Evolutionary conservation across 2,329 filamentous ascomycete genomes (phyloP), one percentile per base, ranked within the genome.

Genomic region (Hypoxylon sp.): DNA sequence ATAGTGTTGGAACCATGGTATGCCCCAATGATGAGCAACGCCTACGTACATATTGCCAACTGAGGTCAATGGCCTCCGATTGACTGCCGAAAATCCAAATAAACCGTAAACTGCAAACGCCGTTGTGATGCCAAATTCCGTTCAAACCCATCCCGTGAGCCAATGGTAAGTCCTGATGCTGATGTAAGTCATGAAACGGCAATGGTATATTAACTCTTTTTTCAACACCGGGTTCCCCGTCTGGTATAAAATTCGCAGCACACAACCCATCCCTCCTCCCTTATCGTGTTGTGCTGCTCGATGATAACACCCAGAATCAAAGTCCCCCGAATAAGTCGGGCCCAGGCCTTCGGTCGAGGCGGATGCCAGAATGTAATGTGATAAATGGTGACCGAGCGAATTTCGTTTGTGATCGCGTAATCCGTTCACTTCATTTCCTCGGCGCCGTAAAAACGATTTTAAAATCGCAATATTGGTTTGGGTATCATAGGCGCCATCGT

Each of bases 141-240:
- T 52, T 50, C 41, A 51, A 55, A 59, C 56, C 49, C 55, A 46
- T 37, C 57, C 55, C 47, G 38, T 57, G 38, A 51, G 44, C 46
- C 58, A 50, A 49, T 51, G 51, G 51, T 45, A 51, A 41, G n/a
- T 59, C 58, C 58, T 48, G 47, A 65, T 66, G 63, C 63, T 66
- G 60, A 58, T 60, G 62, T 61, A 61, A 63, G 63, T 62, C 63
- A 62, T 57, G 55, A 66, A 61, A 63, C 58, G 45, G 60, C 47
- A 63, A 51, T 66, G 64, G 63, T 66, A 65, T 65, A 65, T 65
- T 65, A 59, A 55, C 63, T 59, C 59, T 64, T 65, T 64, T 65
- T 64, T 63, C 63, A 64, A 67, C 63, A 65, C 64, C 64, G 54
- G 57, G 59, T 57, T 51, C 60, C 63, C 57, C 51, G 58, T 62